phyloP scores from a whole-genome alignment of 192 early-diverging fungal species.

The Coemansia sp. region DNA sequence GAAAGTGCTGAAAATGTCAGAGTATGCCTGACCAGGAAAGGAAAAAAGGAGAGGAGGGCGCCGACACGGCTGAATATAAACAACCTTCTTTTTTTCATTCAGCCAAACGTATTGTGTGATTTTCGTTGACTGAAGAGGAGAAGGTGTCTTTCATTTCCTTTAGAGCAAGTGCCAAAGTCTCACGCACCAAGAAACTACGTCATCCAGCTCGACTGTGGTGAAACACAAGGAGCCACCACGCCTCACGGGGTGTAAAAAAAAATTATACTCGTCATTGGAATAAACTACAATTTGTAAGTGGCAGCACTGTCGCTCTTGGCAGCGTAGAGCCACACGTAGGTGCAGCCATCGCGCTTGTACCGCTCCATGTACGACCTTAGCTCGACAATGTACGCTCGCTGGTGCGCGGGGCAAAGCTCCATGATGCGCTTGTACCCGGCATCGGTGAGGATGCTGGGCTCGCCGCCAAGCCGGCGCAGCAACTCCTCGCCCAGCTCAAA shows the following conservation, averaged over 20 bases:
- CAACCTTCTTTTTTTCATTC: neutral
- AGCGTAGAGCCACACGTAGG: slow-evolving; percentile 75
- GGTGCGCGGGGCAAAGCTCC: slow-evolving; percentile 58
- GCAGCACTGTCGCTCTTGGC: slow-evolving; percentile 66
- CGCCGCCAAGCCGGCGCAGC: slow-evolving; percentile 59
- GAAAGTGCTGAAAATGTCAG: neutral
- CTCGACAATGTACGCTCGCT: slow-evolving; percentile 60
- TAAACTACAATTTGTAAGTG: slow-evolving; percentile 57
- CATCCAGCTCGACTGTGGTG: neutral
- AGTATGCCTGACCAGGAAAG: too few species aligned
- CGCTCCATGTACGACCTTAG: slow-evolving; percentile 48
- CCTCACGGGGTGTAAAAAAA: neutral
- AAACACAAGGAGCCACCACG: neutral
- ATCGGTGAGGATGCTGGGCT: slow-evolving; percentile 65
- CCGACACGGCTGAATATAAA: neutral
- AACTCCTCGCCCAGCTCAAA: slow-evolving; percentile 66
- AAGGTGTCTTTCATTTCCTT: too few species aligned
- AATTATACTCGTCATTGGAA: neutral
- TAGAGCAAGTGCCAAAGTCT: too few species aligned
- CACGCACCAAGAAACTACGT: neutral
- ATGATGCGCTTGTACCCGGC: slow-evolving; percentile 65
- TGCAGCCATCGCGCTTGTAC: slow-evolving; percentile 34
- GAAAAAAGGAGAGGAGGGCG: neutral
- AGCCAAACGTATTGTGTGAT: neutral
- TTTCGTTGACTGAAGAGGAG: neutral